phyloP scores from a whole-genome alignment of 2,329 filamentous ascomycete species.

The Parafenestella ontariensis region DNA sequence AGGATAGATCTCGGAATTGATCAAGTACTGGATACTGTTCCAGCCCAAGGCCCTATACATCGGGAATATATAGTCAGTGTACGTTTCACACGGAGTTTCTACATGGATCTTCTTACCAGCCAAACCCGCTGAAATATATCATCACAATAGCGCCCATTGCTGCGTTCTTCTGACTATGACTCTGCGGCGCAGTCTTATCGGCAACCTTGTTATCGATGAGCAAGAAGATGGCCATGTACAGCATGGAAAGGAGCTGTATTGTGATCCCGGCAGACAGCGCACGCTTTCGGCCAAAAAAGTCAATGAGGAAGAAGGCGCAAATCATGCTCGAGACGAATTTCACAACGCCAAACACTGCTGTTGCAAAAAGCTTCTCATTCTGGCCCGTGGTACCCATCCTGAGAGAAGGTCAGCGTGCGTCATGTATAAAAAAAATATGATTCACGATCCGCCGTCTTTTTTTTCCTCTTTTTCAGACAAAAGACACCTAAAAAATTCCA shows the following conservation, averaged over 20 bases:
- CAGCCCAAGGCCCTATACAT: conserved; percentile 53
- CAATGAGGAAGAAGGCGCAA: conserved; percentile 80
- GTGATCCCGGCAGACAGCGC: conserved; percentile 58
- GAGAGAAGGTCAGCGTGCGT: neutral
- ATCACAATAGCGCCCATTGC: conserved; percentile 71
- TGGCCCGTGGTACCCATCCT: conserved; percentile 70
- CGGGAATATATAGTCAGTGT: neutral
- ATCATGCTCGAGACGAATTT: conserved; percentile 72
- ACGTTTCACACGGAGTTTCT: neutral
- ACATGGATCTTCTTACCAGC: conserved; percentile 23
- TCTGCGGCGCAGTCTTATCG: conserved; percentile 58
- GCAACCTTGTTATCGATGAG: conserved; percentile 66
- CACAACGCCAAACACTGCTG: conserved; percentile 76
- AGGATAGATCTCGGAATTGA: conserved; percentile 80
- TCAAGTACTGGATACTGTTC: conserved; percentile 80
- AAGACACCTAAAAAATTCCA: no score
- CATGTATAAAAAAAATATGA: no score
- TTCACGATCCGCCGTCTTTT: no score
- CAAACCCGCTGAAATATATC: conserved; percentile 62
- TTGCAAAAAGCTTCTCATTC: conserved; percentile 74
- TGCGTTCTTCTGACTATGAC: conserved; percentile 58
- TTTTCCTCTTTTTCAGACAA: no score
- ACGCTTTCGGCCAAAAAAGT: conserved; percentile 76
- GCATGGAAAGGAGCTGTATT: conserved; percentile 59
- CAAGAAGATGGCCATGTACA: conserved; percentile 63